phyloP scores from a whole-genome alignment of 768 basidiomycete genomes.

The Tylopilus cervinicoccineus region DNA sequence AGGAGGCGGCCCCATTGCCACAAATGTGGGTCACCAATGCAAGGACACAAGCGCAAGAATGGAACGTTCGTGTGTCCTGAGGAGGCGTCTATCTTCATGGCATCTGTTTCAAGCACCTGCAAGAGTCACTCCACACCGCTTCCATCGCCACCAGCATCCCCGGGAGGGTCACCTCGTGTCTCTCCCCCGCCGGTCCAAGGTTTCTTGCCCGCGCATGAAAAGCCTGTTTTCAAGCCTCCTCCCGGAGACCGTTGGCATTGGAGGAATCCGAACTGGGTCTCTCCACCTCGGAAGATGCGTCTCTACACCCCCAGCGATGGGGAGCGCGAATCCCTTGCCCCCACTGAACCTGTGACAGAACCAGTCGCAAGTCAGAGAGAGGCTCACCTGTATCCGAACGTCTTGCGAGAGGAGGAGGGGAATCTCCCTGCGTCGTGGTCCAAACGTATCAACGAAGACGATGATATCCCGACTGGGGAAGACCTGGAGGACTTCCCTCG shows the following conservation, averaged over 20 bases:
- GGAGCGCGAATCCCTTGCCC: conserved; percentile 26
- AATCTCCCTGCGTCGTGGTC: conserved; percentile 8
- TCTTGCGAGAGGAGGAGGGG: conserved; percentile 10
- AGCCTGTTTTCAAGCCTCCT: conserved; percentile 24
- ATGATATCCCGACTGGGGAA: conserved; percentile 4
- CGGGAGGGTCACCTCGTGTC: conserved; percentile 20
- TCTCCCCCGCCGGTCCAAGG: conserved; percentile 10
- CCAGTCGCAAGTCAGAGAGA: conserved; percentile 2
- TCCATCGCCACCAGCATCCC: conserved; percentile 28
- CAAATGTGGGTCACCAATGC: conserved; percentile 31
- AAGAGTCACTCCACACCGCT: conserved; percentile 22
- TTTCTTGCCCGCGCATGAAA: conserved; percentile 18
- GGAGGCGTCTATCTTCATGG: conserved; percentile 13
- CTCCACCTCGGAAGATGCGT: conserved; percentile 28
- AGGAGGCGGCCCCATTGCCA: conserved; percentile 35
- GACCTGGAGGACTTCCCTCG: conserved; percentile 12
- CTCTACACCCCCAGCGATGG: conserved; percentile 19
- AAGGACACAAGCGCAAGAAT: conserved; percentile 31
- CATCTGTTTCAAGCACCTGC: conserved; percentile 6
- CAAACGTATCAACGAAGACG: conserved; percentile 2
- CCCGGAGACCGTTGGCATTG: conserved; percentile 32
- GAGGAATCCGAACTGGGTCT: conserved; percentile 34
- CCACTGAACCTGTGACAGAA: conserved; percentile 30
- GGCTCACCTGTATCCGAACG: neutral
- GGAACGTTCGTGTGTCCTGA: conserved; percentile 29